Percentiles rank a stretch among this genome's conserved stretches.
Conservation (phyloP, 2,329 filamentous ascomycete genomes). For the Colletotrichum endophyticum region DNA sequence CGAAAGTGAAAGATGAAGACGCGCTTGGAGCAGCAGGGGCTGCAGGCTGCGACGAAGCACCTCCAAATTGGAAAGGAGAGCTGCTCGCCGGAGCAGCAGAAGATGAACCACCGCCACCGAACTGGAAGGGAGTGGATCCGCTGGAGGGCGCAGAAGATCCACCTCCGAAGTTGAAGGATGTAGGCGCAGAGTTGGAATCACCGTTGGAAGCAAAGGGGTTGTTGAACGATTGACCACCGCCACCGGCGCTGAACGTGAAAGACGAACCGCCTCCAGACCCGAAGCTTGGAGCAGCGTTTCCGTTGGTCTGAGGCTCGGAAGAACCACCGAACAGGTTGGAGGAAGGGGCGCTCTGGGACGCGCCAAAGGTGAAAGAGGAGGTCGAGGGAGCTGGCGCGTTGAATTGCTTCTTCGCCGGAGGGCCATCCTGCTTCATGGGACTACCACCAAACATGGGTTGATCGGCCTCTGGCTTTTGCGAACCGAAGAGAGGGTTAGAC, state of each 20-base stretch:
- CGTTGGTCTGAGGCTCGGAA: constrained; percentile 9
- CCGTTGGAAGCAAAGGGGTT: constrained; percentile 43
- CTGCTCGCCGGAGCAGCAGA: constrained; percentile 14
- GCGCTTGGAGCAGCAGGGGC: constrained; percentile 8
- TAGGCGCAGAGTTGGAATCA: constrained; percentile 26
- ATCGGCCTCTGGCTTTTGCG: constrained; percentile 29
- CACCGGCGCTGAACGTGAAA: constrained; percentile 26
- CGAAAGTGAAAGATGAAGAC: constrained; percentile 27
- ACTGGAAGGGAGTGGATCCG: constrained; percentile 38
- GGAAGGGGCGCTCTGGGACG: constrained; percentile 23
- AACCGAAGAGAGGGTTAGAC: constrained; percentile 42
- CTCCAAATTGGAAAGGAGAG: constrained; percentile 22
- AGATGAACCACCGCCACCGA: constrained; percentile 35
- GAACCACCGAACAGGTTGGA: constrained; percentile 13
- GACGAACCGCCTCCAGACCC: constrained; percentile 24
- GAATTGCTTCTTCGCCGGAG: constrained; percentile 45
- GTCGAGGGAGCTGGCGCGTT: constrained; percentile 29
- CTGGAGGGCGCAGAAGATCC: constrained; percentile 22
- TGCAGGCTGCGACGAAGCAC: constrained; percentile 3
- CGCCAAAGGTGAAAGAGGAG: constrained; percentile 43
- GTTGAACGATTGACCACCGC: constrained; percentile 33
- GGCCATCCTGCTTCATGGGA: constrained; percentile 44
- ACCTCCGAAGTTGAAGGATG: constrained; percentile 42
- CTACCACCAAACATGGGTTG: constrained; percentile 44
- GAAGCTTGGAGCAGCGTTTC: constrained; percentile 32